Percentiles rank a stretch among this genome's conserved stretches.
phyloP scores from a whole-genome alignment of 176 grass and related monocot species.

The Triticum urartu region DNA sequence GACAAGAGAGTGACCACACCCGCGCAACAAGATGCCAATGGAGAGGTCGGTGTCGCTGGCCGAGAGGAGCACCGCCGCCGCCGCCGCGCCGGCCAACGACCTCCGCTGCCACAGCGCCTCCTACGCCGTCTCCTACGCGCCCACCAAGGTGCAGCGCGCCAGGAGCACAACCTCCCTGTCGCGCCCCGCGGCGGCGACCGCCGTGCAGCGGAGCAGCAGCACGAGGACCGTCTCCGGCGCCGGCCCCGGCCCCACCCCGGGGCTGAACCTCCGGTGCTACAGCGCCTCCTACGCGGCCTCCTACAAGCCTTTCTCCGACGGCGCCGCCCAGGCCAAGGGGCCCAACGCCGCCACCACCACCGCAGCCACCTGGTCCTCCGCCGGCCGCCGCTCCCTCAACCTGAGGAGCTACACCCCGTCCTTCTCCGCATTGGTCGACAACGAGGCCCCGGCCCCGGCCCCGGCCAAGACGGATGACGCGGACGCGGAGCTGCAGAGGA shows the following conservation, averaged over 20 bases:
- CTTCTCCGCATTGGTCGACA: constrained; percentile 47
- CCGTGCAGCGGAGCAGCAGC: constrained; percentile 39
- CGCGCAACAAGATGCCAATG: constrained; percentile 25
- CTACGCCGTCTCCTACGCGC: constrained; percentile 35
- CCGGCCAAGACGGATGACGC: not conserved
- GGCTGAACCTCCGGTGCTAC: constrained; percentile 58
- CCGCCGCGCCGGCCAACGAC: constrained; percentile 9
- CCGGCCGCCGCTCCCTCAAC: constrained; percentile 46
- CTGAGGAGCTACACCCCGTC: constrained; percentile 51
- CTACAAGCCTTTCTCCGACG: constrained; percentile 26
- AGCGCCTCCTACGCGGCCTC: constrained; percentile 69
- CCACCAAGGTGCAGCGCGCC: constrained; percentile 27
- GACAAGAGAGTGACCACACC: not conserved
- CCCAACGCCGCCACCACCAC: constrained; percentile 13
- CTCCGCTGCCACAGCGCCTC: constrained; percentile 62
- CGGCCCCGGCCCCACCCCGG: not conserved
- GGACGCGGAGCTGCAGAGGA: constrained; percentile 76
- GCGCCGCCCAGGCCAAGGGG: constrained; percentile 15
- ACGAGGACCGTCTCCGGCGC: constrained; percentile 1
- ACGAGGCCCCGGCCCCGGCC: not conserved
- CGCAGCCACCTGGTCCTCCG: constrained; percentile 21
- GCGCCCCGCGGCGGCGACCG: not conserved
- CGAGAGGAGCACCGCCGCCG: constrained; percentile 13
- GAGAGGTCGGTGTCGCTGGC: constrained; percentile 54
- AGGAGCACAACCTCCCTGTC: constrained; percentile 28